Conservation (phyloP, 305 asterid genomes). For the Rubia balearica region DNA sequence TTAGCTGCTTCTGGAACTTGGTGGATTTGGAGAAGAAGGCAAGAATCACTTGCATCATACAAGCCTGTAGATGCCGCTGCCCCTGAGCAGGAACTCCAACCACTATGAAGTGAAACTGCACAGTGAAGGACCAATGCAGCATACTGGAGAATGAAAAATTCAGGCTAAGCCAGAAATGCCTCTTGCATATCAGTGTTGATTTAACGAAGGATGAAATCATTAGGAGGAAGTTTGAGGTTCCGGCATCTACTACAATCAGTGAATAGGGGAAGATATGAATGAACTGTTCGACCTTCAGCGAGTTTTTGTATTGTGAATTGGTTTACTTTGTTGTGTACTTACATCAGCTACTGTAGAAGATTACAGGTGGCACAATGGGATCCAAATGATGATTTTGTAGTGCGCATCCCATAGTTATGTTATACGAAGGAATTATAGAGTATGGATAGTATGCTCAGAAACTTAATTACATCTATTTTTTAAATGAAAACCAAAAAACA, state of each 20-base stretch:
- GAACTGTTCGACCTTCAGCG: not conserved
- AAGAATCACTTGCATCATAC: conserved; percentile 38
- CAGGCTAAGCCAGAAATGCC: not conserved
- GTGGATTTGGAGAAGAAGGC: conserved; percentile 49
- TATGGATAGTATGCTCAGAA: not conserved
- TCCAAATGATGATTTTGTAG: conserved; percentile 7
- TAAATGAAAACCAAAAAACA: not conserved
- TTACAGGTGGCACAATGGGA: not conserved
- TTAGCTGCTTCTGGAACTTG: conserved; percentile 48
- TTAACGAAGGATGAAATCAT: not conserved
- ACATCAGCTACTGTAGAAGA: not conserved
- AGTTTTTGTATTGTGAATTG: not conserved
- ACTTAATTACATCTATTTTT: not conserved
- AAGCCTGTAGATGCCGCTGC: conserved; percentile 61
- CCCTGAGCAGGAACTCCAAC: conserved; percentile 91
- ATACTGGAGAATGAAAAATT: conserved; percentile 4
- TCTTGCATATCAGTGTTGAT: not conserved
- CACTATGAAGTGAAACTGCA: conserved; percentile 25
- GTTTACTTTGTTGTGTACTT: conserved; percentile 7
- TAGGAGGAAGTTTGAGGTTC: not conserved
- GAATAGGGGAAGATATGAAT: not conserved
- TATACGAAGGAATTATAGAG: not conserved
- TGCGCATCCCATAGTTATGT: not conserved
- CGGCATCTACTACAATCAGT: conserved; percentile 3
- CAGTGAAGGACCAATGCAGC: not conserved